These are phyloP conservation scores for Aspergillus heteromorphus DNA, from an alignment of 495 filamentous ascomycete genomes.

Conservation along the genomic window DNA sequence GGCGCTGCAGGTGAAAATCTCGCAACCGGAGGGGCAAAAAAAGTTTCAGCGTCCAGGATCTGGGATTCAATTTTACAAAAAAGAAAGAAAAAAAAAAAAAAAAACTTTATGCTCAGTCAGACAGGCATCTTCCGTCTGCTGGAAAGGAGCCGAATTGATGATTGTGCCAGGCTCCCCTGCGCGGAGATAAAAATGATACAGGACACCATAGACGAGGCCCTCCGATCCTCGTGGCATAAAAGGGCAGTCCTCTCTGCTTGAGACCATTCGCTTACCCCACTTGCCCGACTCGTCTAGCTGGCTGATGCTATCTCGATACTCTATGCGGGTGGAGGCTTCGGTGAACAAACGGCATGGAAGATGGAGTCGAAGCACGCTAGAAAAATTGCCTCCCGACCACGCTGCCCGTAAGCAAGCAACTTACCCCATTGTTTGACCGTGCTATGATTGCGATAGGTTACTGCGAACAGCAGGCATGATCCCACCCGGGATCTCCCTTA, in stretches of 20 bases:
- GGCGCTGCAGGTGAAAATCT: slow-evolving; percentile 11
- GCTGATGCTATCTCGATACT: not conserved
- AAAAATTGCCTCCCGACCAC: slow-evolving; percentile 15
- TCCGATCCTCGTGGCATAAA: not conserved
- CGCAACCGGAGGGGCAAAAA: slow-evolving; percentile 12
- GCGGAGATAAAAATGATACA: not conserved
- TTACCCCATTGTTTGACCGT: not conserved
- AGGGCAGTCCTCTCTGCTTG: not conserved
- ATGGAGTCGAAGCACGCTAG: slow-evolving; percentile 19
- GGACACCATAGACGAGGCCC: not conserved
- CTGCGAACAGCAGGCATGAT: not conserved
- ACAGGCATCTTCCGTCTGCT: not conserved
- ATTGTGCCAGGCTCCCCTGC: not conserved
- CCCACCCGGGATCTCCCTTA: slow-evolving; percentile 3
- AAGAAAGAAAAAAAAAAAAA: no score
- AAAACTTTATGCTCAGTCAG: not conserved
- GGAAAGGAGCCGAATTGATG: not conserved
- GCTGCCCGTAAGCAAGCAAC: not conserved
- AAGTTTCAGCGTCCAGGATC: slow-evolving; percentile 2
- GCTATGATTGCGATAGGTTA: not conserved
- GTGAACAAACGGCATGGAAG: slow-evolving; percentile 13
- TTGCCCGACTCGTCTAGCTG: not conserved
- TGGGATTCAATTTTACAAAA: not conserved
- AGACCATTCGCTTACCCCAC: not conserved
- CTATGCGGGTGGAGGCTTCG: slow-evolving; percentile 8